Base-by-base conservation (phyloP, 331 rosid species). In the Cydonia oblonga region DNA sequence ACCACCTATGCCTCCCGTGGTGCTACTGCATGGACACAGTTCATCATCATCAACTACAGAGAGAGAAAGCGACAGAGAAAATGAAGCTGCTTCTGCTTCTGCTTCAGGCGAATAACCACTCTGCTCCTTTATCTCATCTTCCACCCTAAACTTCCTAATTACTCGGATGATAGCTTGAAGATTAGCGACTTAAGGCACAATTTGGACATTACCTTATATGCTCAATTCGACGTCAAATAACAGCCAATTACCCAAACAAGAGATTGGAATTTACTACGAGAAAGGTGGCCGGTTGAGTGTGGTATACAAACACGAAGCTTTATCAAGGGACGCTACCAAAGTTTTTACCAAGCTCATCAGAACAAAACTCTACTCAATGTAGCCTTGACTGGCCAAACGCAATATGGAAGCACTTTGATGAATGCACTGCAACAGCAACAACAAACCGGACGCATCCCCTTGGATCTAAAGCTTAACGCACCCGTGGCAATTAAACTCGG, bases 321-420 rank as follows among this genome's bases (percentile, higher is more conserved):
- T 93, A 88, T 69, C 87, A 89, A 69, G 98, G 98, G 60, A 46
- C 82, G 8, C 53, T 93, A 63, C 96, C 97, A 1, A 56, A 70
- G 26, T 93, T 93, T 81, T 93, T n/a, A 93, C 85, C 98, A 93
- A 69, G 97, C 92, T 28, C 97, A 93, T 73, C 80, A 52, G 75
- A 90, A 93, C 83, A 90, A 77, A 71, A 90, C 97, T 13, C 81
- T 68, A 44, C 81, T 89, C 26, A 59, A 87, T n/a, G 92, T 93
- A 70, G 80, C 85, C 10, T 81, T 93, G 81, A 85, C 86, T 0
- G 98, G 98, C 28, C 88, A 84, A 61, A 90, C 86, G 22, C 88
- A 83, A 58, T 76, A 84, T 3, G 98, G 93, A 57, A 90, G 75
- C 75, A 75, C 87, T 4, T 58, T 88, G 71, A 84, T 92, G 96